Evolutionary conservation across 108 stramenopile genomes (phyloP), one percentile per base, ranked within the genome.

Genomic region (Skeletonema menzelii): DNA sequence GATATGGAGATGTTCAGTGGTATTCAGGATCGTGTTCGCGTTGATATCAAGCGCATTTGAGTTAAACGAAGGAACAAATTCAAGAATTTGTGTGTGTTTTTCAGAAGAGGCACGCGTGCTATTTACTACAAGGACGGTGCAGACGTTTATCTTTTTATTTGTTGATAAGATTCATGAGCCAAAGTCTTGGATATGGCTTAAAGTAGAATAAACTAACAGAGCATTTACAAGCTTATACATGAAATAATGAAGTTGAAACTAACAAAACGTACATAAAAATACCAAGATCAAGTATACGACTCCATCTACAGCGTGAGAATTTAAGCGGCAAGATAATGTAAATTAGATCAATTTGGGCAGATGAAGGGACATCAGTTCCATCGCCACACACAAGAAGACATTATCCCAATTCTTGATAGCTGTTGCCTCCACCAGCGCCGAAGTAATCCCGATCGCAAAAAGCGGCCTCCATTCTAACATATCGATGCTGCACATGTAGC

Each of bases 31-130:
- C 90, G 95, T 12, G 76, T 90, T 32, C 47, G 81, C 60, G 92
- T 95, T 5, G 92, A 93, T 27, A 84, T 96, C 49, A 84, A 83
- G 67, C 75, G 85, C 12, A 92, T 96, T 68, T 96, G 49, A 53
- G 22, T 1, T 8, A 53, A 2, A 53, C 10, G 4, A 24, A 53
- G 49, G 24, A 53, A 22, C 19, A 4, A 53, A 53, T 22, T n/a
- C 22, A 53, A 10, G 49, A 24, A 24, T 53, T 53, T 22, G 49
- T 22, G 49, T 7, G 22, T 22, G 49, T 5, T 10, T 0, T 53
- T 53, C 19, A 10, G 8, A 8, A 53, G 17, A 22, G 22, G 49
- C 49, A 53, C 49, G 22, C 49, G 20, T 53, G 3, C 22, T 53
- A 22, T n/a, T 46, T 19, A 12, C 19, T 46, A 22, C 24, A 22